phyloP scores from a whole-genome alignment of 768 basidiomycete genomes.

The Tulasnella sp. region DNA sequence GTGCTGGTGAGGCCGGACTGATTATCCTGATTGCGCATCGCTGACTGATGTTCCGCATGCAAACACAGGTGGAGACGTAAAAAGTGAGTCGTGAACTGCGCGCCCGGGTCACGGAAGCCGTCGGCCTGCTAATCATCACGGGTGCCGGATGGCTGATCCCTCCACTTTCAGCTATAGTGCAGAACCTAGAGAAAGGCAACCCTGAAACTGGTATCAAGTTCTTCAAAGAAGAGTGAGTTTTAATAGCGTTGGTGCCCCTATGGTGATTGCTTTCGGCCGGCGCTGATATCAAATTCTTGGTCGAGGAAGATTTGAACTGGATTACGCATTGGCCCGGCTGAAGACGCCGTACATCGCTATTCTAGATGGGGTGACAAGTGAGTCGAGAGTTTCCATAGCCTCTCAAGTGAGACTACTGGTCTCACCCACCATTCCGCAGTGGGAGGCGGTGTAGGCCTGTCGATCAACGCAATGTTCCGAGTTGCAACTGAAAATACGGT shows the following conservation, averaged over 20 bases:
- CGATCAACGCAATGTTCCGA: constrained; percentile 81
- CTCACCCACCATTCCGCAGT: constrained; percentile 52
- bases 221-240: constrained; percentile 84
- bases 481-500: constrained; percentile 90
- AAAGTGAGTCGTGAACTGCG: constrained; percentile 57
- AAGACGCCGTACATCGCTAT: constrained; percentile 89
- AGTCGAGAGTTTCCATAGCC: constrained; percentile 44
- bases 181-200: constrained; percentile 31
- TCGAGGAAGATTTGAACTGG: constrained; percentile 69
- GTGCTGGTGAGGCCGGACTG: constrained; percentile 59
- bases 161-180: constrained; percentile 21
- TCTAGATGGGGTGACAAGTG: constrained; percentile 90
- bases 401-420: constrained; percentile 11
- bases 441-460: constrained; percentile 94
- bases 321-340: constrained; percentile 69
- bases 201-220: constrained; percentile 53
- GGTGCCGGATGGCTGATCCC: background rate
- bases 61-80: constrained; percentile 74
- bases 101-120: constrained; percentile 37
- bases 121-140: background rate
- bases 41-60: constrained; percentile 8
- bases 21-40: background rate
- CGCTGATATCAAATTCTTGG: constrained; percentile 36
- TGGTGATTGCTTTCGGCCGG: constrained; percentile 24
- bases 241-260: constrained; percentile 56